Evolutionary conservation across 495 filamentous ascomycete species (phyloP).

Genomic region (Hypoxylon fuscum): DNA sequence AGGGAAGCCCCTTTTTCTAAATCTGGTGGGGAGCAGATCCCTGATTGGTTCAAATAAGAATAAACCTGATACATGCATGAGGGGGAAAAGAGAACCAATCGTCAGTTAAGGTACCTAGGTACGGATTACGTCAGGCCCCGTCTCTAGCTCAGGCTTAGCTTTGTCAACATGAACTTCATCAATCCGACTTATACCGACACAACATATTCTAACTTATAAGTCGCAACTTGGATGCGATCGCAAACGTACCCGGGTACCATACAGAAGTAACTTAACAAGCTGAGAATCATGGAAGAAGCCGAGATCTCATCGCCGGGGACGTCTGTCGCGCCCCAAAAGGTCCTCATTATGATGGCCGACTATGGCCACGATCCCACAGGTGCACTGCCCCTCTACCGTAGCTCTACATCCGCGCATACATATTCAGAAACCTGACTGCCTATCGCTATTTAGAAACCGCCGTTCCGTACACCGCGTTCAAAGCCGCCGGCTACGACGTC

Average conservation of each 20-base stretch:
- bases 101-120: too few relatives aligned
- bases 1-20: not conserved
- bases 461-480: slow-evolving; percentile 60
- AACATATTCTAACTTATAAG: too few relatives aligned
- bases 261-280: not conserved
- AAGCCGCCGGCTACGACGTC: slow-evolving; percentile 59
- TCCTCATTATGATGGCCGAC: slow-evolving; percentile 62
- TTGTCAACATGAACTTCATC: too few relatives aligned
- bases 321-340: slow-evolving; percentile 33
- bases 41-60: too few relatives aligned
- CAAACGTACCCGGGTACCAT: not conserved
- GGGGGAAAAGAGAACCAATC: too few relatives aligned
- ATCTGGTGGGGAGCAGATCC: too few relatives aligned
- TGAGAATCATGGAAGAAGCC: slow-evolving; percentile 31
- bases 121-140: too few relatives aligned
- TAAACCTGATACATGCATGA: too few relatives aligned
- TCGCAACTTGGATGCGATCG: slow-evolving; percentile 1
- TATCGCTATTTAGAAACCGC: slow-evolving; percentile 54
- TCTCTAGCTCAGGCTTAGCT: too few relatives aligned
- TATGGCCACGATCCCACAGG: slow-evolving; percentile 67
- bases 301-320: slow-evolving; percentile 34
- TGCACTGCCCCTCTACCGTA: slow-evolving; percentile 22
- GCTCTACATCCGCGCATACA: not conserved
- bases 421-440: slow-evolving; percentile 1
- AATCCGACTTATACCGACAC: too few relatives aligned